These are phyloP conservation scores for Haplosporangium sp. DNA, from an alignment of 371 early-diverging fungal species.

Conservation along the genomic window DNA sequence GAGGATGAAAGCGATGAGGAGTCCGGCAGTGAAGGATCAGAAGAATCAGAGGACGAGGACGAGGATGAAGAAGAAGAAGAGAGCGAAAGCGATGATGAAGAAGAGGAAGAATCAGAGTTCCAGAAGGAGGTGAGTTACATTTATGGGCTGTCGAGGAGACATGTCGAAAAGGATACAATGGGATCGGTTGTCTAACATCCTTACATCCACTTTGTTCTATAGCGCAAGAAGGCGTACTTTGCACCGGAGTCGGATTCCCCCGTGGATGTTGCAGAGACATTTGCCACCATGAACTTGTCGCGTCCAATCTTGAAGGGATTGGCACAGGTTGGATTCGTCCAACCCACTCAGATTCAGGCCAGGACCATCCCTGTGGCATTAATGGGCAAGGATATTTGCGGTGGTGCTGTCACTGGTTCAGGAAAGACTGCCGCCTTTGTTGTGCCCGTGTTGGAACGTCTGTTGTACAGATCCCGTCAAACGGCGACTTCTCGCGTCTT, in stretches of 20 bases:
- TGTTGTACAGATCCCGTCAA: slow-evolving; percentile 88
- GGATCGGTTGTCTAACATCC: background rate
- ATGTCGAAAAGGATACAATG: background rate
- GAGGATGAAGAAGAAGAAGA: slow-evolving; percentile 59
- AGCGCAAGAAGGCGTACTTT: slow-evolving; percentile 82
- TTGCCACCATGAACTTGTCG: slow-evolving; percentile 92
- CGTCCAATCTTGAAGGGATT: slow-evolving; percentile 96
- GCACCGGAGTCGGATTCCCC: slow-evolving; percentile 71
- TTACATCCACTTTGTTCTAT: slow-evolving; percentile 8
- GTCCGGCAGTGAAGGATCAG: slow-evolving; percentile 45
- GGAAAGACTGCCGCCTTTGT: slow-evolving; percentile 98
- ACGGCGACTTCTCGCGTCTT: slow-evolving; percentile 90
- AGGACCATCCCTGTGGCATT: slow-evolving; percentile 97
- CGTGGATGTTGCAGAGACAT: slow-evolving; percentile 70
- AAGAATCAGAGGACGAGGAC: slow-evolving; percentile 52
- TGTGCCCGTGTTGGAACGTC: slow-evolving; percentile 97
- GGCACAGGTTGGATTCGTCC: slow-evolving; percentile 87
- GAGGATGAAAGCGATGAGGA: slow-evolving; percentile 56
- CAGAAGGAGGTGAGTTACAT: slow-evolving; percentile 54
- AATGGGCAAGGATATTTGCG: slow-evolving; percentile 98
- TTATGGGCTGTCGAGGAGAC: too few relatives aligned
- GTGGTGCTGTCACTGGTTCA: slow-evolving; percentile 99
- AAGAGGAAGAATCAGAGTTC: slow-evolving; percentile 60
- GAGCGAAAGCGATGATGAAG: slow-evolving; percentile 48
- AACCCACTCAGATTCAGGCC: slow-evolving; percentile 98